A percentile compares a stretch with the other conserved stretches of the same genome.
These are phyloP conservation scores for Colletotrichum liriopes DNA, from an alignment of 2,329 filamentous ascomycete species.

Conservation along the genomic window DNA sequence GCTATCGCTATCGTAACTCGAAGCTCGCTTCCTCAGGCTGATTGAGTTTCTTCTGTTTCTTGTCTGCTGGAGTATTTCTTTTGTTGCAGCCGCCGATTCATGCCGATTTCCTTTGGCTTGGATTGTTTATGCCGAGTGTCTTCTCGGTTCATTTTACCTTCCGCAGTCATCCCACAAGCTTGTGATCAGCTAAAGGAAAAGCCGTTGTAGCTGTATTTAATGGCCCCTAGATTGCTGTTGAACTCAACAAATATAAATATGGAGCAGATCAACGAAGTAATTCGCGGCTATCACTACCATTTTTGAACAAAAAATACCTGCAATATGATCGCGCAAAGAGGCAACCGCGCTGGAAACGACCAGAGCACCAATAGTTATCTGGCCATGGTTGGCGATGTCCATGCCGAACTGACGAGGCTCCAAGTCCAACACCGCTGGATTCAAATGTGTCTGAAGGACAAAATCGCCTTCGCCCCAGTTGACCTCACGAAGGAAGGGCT, in stretches of 20 bases:
- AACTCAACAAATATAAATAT: neutral
- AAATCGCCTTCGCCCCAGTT: slow-evolving; percentile 40
- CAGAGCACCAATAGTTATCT: slow-evolving; percentile 3
- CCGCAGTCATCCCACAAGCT: neutral
- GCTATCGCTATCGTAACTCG: slow-evolving; percentile 1
- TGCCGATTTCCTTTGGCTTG: neutral
- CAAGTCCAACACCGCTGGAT: slow-evolving; percentile 42
- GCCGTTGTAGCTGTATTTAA: neutral
- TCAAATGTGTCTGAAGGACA: slow-evolving; percentile 29
- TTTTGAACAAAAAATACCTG: neutral
- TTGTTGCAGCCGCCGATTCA: neutral
- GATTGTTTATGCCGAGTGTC: neutral
- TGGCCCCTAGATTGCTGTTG: neutral
- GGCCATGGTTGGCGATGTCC: slow-evolving; percentile 21
- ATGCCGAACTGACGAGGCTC: slow-evolving; percentile 44
- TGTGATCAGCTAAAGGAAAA: neutral
- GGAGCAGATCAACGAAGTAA: neutral
- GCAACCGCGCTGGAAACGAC: neutral
- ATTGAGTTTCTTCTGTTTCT: neutral
- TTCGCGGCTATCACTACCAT: neutral
- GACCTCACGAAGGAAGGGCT: slow-evolving; percentile 31
- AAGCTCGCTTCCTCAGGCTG: neutral
- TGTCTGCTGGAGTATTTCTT: neutral
- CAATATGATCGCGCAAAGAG: neutral
- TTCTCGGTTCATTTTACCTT: neutral